Evolutionary conservation across 192 early-diverging fungal genomes (phyloP).

Genomic region (Coemansia sp.): DNA sequence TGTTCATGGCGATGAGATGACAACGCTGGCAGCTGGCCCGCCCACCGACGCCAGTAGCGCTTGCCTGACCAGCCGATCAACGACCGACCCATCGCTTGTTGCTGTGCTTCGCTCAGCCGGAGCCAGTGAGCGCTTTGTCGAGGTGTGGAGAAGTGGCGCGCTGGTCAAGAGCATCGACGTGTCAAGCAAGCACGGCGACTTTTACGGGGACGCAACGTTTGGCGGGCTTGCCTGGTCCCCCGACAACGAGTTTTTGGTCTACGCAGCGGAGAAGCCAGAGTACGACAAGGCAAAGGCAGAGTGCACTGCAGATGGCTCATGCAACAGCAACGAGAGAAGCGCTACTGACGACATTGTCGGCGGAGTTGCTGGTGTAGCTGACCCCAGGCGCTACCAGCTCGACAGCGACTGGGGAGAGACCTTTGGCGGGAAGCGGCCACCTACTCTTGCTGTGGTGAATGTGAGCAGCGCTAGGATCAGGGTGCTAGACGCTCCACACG

Average conservation of each 20-base stretch:
- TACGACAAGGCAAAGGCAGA: conserved; percentile 27
- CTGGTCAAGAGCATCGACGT: conserved; percentile 60
- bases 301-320: background rate
- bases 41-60: conserved; percentile 35
- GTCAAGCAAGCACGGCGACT: conserved; percentile 62
- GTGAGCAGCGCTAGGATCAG: conserved; percentile 31
- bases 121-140: conserved; percentile 49
- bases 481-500: conserved; percentile 11
- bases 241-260: conserved; percentile 55
- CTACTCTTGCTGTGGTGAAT: conserved; percentile 55
- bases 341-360: conserved; percentile 39
- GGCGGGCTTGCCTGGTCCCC: conserved; percentile 61
- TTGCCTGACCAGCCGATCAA: conserved; percentile 27
- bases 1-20: conserved; percentile 9
- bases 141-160: conserved; percentile 56
- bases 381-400: conserved; percentile 48
- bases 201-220: conserved; percentile 68
- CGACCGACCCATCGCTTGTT: conserved; percentile 27
- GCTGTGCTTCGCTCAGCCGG: conserved; percentile 42
- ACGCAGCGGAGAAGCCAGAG: conserved; percentile 65
- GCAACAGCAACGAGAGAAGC: conserved; percentile 4
- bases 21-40: conserved; percentile 23
- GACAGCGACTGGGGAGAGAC: conserved; percentile 70
- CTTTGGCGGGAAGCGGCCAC: conserved; percentile 57
- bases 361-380: conserved; percentile 30